These are phyloP conservation scores for Colletotrichum sp. DNA, from an alignment of 2,329 filamentous ascomycete species.

Conservation along the genomic window DNA sequence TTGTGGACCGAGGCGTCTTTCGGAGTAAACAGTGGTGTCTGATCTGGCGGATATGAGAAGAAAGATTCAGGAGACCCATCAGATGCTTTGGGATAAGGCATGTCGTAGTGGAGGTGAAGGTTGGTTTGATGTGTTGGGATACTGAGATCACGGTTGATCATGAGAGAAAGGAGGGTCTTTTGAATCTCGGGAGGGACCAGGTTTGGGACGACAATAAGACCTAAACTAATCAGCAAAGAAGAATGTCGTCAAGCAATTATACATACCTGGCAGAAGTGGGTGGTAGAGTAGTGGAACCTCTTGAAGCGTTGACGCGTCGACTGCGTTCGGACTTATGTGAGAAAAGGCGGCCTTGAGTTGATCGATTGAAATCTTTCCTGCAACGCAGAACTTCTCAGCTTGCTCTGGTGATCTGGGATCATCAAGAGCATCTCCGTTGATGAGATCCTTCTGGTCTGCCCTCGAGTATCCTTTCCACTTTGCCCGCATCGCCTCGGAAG, in stretches of 20 bases:
- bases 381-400: constrained; percentile 48
- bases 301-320: constrained; percentile 31
- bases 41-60: constrained; percentile 55
- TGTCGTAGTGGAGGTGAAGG: constrained; percentile 80
- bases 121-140: constrained; percentile 83
- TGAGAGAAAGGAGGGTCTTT: constrained; percentile 68
- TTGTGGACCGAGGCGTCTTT: constrained; percentile 78
- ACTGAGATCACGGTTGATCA: constrained; percentile 80
- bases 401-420: constrained; percentile 40
- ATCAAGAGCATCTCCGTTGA: constrained; percentile 61
- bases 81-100: constrained; percentile 58
- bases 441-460: constrained; percentile 56
- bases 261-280: constrained; percentile 69
- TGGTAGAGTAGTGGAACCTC: constrained; percentile 66
- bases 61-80: constrained; percentile 46
- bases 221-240: constrained; percentile 46
- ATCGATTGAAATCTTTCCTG: constrained; percentile 46
- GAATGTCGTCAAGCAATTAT: not conserved
- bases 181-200: constrained; percentile 76
- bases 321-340: constrained; percentile 38
- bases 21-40: constrained; percentile 64
- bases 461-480: constrained; percentile 79
- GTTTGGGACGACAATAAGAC: constrained; percentile 78
- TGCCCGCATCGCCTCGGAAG: constrained; percentile 71
- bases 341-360: constrained; percentile 49